phyloP scores from a whole-genome alignment of 495 filamentous ascomycete species.

The Aspergillus hancockii region DNA sequence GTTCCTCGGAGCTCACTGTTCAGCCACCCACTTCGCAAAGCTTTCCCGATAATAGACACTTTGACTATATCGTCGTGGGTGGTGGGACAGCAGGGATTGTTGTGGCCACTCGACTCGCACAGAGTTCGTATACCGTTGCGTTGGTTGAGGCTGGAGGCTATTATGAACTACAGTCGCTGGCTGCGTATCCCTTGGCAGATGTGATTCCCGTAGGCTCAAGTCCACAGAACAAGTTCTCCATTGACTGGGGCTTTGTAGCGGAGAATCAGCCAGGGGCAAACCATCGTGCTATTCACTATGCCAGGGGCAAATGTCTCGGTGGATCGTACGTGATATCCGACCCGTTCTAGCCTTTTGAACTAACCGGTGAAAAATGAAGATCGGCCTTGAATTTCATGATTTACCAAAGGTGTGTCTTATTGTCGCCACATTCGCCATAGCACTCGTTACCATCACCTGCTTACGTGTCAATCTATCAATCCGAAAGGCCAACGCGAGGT shows the following conservation, averaged over 20 bases:
- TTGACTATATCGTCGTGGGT: slow-evolving; percentile 57
- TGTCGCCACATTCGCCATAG: no score
- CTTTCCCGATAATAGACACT: slow-evolving; percentile 16
- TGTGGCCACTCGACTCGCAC: slow-evolving; percentile 50
- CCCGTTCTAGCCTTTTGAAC: not conserved
- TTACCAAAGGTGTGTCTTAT: slow-evolving; percentile 37
- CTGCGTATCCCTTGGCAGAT: slow-evolving; percentile 38
- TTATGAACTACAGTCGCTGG: slow-evolving; percentile 48
- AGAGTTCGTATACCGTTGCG: slow-evolving; percentile 38
- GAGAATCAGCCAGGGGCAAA: slow-evolving; percentile 38
- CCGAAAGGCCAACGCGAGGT: slow-evolving; percentile 17
- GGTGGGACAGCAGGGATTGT: slow-evolving; percentile 55
- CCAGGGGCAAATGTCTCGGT: slow-evolving; percentile 36
- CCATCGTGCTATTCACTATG: slow-evolving; percentile 38
- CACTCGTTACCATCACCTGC: not conserved
- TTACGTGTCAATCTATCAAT: not conserved
- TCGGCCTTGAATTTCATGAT: slow-evolving; percentile 55
- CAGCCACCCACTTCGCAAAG: not conserved
- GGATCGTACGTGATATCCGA: slow-evolving; percentile 26
- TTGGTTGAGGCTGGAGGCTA: slow-evolving; percentile 60
- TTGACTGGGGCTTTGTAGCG: slow-evolving; percentile 54
- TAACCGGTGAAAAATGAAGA: not conserved
- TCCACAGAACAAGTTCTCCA: slow-evolving; percentile 24
- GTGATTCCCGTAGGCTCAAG: slow-evolving; percentile 8
- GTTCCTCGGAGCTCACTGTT: not conserved